phyloP scores from a whole-genome alignment of 2,329 filamentous ascomycete genomes.

The Conoideocrella luteorostrata region DNA sequence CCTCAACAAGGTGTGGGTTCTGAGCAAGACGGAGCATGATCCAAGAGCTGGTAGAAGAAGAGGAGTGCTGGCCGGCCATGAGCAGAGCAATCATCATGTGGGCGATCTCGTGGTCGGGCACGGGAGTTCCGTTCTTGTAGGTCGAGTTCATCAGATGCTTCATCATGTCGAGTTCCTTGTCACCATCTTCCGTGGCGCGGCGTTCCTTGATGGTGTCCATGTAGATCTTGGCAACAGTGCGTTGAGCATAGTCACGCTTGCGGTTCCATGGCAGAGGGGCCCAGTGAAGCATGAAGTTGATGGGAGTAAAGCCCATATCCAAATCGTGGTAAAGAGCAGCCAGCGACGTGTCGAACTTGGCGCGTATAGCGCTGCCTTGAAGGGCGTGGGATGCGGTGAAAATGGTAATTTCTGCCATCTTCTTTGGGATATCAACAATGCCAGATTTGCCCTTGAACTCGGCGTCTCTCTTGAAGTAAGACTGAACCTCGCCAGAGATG shows the following conservation, averaged over 20 bases:
- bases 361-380: slow-evolving; percentile 77
- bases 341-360: slow-evolving; percentile 72
- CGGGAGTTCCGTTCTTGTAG: slow-evolving; percentile 73
- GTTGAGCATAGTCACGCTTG: slow-evolving; percentile 71
- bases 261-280: slow-evolving; percentile 83
- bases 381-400: slow-evolving; percentile 83
- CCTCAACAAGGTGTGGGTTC: slow-evolving; percentile 70
- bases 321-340: slow-evolving; percentile 81
- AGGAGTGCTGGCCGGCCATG: slow-evolving; percentile 89
- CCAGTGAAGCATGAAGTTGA: slow-evolving; percentile 90
- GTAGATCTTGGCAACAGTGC: slow-evolving; percentile 75
- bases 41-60: slow-evolving; percentile 78
- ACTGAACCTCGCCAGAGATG: slow-evolving; percentile 67
- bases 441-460: slow-evolving; percentile 64
- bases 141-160: slow-evolving; percentile 80
- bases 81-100: slow-evolving; percentile 93
- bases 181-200: slow-evolving; percentile 43
- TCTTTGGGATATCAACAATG: slow-evolving; percentile 63
- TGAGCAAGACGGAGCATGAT: slow-evolving; percentile 76
- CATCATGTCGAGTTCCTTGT: slow-evolving; percentile 69
- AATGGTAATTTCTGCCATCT: slow-evolving; percentile 81
- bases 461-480: slow-evolving; percentile 63
- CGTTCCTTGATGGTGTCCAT: slow-evolving; percentile 74
- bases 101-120: slow-evolving; percentile 80
- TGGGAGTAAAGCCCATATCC: slow-evolving; percentile 80